Conservation (phyloP, 805 yeast species). For the Ogataea sp. region DNA sequence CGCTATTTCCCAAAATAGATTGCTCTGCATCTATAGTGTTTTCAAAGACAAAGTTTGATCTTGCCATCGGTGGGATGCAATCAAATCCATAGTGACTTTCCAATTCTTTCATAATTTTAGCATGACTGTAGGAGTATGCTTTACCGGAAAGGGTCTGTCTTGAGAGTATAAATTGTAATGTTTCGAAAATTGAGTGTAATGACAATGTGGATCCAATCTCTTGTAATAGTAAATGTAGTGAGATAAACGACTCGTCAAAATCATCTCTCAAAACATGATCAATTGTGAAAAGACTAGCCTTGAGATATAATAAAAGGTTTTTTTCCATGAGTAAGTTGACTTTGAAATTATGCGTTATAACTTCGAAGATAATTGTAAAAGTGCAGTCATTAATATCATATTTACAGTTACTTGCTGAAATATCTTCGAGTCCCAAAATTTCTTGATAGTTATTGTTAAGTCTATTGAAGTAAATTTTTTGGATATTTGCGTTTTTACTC, state of each 20-base stretch:
- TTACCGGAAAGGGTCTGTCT: neutral
- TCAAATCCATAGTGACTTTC: conserved; percentile 14
- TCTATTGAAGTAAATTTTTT: neutral
- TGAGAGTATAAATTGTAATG: conserved; percentile 16
- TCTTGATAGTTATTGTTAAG: conserved; percentile 11
- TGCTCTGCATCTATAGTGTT: conserved; percentile 4
- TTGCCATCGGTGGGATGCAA: conserved; percentile 21
- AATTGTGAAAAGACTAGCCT: conserved; percentile 4
- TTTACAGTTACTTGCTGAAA: neutral
- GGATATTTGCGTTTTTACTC: conserved; percentile 1
- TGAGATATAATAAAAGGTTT: conserved; percentile 5
- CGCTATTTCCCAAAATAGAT: conserved; percentile 2
- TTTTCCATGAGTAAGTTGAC: conserved; percentile 15
- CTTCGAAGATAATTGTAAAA: conserved; percentile 20
- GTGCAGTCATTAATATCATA: conserved; percentile 9
- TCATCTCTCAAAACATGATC: neutral
- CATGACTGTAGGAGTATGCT: neutral
- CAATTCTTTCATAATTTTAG: neutral
- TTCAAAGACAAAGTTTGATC: conserved; percentile 19
- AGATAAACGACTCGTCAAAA: conserved; percentile 10
- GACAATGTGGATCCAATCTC: conserved; percentile 28
- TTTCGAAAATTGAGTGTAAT: conserved; percentile 25
- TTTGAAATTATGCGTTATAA: conserved; percentile 23
- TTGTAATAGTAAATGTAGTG: conserved; percentile 12
- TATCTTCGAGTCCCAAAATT: neutral